Base-by-base conservation (phyloP, 1,139 yeast genomes). In the Candida tetrigidarum region DNA sequence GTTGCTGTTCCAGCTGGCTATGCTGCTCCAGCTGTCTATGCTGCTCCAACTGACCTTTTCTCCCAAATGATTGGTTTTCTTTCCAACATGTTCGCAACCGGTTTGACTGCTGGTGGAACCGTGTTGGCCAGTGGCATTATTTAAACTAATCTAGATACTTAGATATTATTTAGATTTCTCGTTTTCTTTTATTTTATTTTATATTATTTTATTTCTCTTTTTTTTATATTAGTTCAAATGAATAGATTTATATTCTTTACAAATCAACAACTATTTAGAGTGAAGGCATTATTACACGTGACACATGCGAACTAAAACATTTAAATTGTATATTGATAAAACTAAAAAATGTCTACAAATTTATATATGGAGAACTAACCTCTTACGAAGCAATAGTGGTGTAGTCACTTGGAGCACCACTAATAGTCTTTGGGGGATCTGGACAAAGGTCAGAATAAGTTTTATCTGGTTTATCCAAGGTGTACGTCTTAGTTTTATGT, bases 391-490 rank as follows among this genome's bases (percentile, higher is more conserved):
- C 34, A 37, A 37, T 37, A 12, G 40, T 37, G n/a, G 34, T 37
- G 20, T 37, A 37, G 18, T 37, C 34, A 28, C 40, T 37, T 19
- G 50, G 45, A 12, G 45, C 47, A 11, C 46, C 45, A 14, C 48
- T 41, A 10, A 48, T 48, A 5, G 39, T 35, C 8, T 45, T 37
- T 23, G 50, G 50, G n/a, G 44, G 46, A 29, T 39, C 35, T 14
- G 51, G 46, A 45, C 63, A 59, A 26, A 46, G 38, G 15, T 47
- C 52, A 5, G 54, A 50, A 30, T 55, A 48, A 1, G 49, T 43
- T 15, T 46, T 49, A 53, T 54, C 54, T 2, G 59, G 57, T 27
- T 56, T 43, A 34, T 48, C 42, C 23, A 58, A 46, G 15, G 43
- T 37, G 19, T 48, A 49, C 11, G 33, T 40, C 14, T 36, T 40